Percentiles rank a stretch among this genome's conserved stretches.
Conservation (phyloP, 768 basidiomycete genomes). For the Suillus variegatus region DNA sequence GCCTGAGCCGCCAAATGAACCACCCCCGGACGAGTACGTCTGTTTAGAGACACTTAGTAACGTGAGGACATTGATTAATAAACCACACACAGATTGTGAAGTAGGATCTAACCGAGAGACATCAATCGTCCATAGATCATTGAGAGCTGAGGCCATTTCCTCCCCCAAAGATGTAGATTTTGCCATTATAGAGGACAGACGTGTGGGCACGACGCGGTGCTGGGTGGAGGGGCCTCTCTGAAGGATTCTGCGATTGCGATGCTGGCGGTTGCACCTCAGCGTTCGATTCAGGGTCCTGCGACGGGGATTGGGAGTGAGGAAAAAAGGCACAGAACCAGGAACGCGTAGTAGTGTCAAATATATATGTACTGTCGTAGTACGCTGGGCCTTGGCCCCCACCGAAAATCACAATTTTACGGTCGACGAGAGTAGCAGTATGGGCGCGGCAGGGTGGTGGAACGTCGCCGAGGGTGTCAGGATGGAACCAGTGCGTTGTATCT, state of each 20-base stretch:
- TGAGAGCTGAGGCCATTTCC: slow-evolving; percentile 90
- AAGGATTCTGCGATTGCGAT: neutral
- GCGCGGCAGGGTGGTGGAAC: slow-evolving; percentile 82
- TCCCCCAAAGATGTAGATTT: slow-evolving; percentile 90
- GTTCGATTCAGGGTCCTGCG: neutral
- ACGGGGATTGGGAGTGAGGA: slow-evolving; percentile 16
- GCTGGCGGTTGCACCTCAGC: neutral
- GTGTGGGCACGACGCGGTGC: slow-evolving; percentile 87
- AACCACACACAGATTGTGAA: slow-evolving; percentile 13
- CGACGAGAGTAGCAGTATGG: slow-evolving; percentile 84
- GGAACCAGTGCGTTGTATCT: slow-evolving; percentile 92
- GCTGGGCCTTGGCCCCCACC: slow-evolving; percentile 83
- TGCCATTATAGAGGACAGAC: slow-evolving; percentile 67
- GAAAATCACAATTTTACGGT: slow-evolving; percentile 77
- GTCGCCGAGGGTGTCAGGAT: slow-evolving; percentile 76
- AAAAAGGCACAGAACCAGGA: slow-evolving; percentile 59
- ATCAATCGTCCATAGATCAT: slow-evolving; percentile 89
- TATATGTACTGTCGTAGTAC: slow-evolving; percentile 83
- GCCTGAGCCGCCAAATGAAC: slow-evolving; percentile 12
- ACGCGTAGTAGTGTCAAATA: slow-evolving; percentile 76
- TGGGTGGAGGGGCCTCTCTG: slow-evolving; percentile 35
- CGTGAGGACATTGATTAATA: neutral
- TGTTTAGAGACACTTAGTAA: neutral
- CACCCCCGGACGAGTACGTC: slow-evolving; percentile 10
- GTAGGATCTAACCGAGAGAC: slow-evolving; percentile 42